phyloP scores from a whole-genome alignment of 2,329 filamentous ascomycete species.

The Penicillium sp. region DNA sequence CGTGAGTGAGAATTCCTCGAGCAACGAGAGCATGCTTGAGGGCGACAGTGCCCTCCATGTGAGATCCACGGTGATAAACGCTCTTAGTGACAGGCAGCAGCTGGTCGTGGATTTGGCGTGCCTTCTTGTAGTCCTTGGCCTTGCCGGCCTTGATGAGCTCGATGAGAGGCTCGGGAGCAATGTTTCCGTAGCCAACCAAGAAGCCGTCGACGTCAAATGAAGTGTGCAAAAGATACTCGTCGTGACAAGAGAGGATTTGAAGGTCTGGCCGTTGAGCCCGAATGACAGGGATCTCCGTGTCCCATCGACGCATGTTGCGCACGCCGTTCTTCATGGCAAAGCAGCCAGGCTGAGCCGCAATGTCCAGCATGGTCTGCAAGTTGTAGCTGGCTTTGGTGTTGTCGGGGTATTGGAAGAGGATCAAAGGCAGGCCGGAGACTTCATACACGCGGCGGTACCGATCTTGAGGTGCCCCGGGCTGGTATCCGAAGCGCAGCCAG shows the following conservation, averaged over 20 bases:
- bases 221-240: conserved; percentile 6
- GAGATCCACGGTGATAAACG: conserved; percentile 62
- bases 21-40: conserved; percentile 61
- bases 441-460: conserved; percentile 59
- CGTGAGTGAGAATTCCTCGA: conserved; percentile 55
- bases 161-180: conserved; percentile 58
- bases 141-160: conserved; percentile 60
- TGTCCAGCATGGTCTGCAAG: conserved; percentile 60
- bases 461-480: conserved; percentile 59
- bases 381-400: conserved; percentile 60
- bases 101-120: conserved; percentile 58
- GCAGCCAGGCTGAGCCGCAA: conserved; percentile 58
- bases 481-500: conserved; percentile 63
- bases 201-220: conserved; percentile 50
- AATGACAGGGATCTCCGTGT: conserved; percentile 62
- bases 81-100: conserved; percentile 59
- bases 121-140: conserved; percentile 56
- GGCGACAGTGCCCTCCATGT: conserved; percentile 62
- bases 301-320: conserved; percentile 63
- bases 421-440: conserved; percentile 57
- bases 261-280: conserved; percentile 56
- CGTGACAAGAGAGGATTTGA: conserved; percentile 33
- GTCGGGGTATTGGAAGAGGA: conserved; percentile 62
- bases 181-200: conserved; percentile 62
- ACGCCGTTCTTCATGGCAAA: conserved; percentile 65